These are phyloP conservation scores for Silene conica DNA, from an alignment of 148 eudicot genomes.

Conservation along the genomic window DNA sequence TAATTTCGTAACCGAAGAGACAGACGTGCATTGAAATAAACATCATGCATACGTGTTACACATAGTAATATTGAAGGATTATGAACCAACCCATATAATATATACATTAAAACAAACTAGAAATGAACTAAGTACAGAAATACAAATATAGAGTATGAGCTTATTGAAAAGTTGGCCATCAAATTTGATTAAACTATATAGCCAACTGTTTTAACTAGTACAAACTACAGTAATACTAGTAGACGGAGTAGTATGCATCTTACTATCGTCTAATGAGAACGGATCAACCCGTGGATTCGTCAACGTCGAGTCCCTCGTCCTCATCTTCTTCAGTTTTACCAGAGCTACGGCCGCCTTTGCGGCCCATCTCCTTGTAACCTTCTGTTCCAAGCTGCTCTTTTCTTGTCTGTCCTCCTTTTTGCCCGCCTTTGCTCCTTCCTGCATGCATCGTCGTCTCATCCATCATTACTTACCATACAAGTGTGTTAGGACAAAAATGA, in stretches of 20 bases:
- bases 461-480: no score
- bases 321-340: slow-evolving; percentile 13
- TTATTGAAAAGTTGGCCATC: not conserved
- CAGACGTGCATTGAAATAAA: no score
- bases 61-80: no score
- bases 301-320: not conserved
- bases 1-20: no score
- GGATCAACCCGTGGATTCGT: not conserved
- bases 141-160: no score
- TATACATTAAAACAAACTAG: no score
- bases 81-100: no score
- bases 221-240: no score
- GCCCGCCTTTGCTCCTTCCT: slow-evolving; percentile 38
- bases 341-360: slow-evolving; percentile 31
- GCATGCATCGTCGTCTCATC: not conserved
- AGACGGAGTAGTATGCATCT: no score
- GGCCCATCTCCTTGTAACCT: slow-evolving; percentile 35
- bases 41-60: no score
- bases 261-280: not conserved
- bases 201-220: not conserved
- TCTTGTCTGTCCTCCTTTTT: slow-evolving; percentile 31
- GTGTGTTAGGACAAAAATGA: no score
- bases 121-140: no score
- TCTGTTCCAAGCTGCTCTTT: slow-evolving; percentile 33
- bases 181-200: not conserved